These are phyloP conservation scores for Herpetospermum pedunculosum DNA, from an alignment of 306 rosid species.

Conservation along the genomic window DNA sequence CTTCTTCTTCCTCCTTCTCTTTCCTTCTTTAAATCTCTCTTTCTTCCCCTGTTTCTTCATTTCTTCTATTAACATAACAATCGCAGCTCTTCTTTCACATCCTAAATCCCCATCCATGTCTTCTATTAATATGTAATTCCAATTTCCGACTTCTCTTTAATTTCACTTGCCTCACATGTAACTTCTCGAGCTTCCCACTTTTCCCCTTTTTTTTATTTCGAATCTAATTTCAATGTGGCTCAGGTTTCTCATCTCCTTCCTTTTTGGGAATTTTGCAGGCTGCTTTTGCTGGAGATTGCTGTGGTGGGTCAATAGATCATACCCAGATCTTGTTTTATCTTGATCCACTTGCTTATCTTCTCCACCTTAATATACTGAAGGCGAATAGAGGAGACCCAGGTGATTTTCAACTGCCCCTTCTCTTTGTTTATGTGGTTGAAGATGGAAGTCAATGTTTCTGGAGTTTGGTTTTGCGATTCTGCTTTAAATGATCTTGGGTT, in stretches of 20 bases:
- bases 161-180: not conserved
- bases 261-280: constrained; percentile 23
- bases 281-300: constrained; percentile 21
- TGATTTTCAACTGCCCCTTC: constrained; percentile 14
- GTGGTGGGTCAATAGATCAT: constrained; percentile 49
- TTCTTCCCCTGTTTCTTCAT: constrained; percentile 5
- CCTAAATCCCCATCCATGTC: constrained; percentile 9
- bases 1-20: constrained; percentile 7
- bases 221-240: constrained; percentile 22
- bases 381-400: constrained; percentile 24
- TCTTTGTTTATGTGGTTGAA: constrained; percentile 20
- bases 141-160: not conserved
- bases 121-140: not conserved
- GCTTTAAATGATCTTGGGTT: constrained; percentile 5
- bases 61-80: constrained; percentile 12
- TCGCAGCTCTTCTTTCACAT: constrained; percentile 20
- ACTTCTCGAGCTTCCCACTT: not conserved
- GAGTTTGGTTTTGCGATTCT: constrained; percentile 5
- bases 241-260: constrained; percentile 7
- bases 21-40: not conserved
- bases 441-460: constrained; percentile 37
- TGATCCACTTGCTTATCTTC: constrained; percentile 33
- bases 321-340: constrained; percentile 56
- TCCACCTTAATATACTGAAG: constrained; percentile 13
- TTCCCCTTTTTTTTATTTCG: not conserved